A percentile compares a stretch with the other conserved stretches of the same genome.
phyloP scores from a whole-genome alignment of 306 rosid genomes.

The Malus orientalis region DNA sequence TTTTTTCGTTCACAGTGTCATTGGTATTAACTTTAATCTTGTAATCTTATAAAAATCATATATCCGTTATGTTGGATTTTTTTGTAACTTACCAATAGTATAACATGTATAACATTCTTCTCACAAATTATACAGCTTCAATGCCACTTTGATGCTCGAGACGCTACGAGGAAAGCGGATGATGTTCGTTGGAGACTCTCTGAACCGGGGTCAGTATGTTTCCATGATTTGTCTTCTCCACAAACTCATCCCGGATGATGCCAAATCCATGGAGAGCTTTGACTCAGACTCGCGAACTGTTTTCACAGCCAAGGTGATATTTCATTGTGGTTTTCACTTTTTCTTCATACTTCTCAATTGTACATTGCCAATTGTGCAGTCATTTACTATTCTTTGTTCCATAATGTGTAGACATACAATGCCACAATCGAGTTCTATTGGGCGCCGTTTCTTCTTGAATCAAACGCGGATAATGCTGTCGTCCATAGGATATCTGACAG shows the following conservation, averaged over 20 bases:
- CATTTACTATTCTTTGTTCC: not conserved
- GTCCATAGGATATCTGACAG: conserved; percentile 74
- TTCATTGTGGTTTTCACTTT: not conserved
- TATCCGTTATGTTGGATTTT: not conserved
- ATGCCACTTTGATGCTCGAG: conserved; percentile 83
- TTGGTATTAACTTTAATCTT: not conserved
- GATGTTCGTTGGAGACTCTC: conserved; percentile 94
- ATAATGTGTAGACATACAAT: conserved; percentile 50
- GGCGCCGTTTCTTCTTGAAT: conserved; percentile 95
- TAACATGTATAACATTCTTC: not conserved
- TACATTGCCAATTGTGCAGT: not conserved
- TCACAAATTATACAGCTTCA: conserved; percentile 42
- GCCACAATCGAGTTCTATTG: conserved; percentile 97
- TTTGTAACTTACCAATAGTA: not conserved
- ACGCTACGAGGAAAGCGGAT: conserved; percentile 79
- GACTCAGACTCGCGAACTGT: conserved; percentile 82
- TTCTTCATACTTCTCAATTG: not conserved
- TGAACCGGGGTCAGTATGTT: conserved; percentile 86
- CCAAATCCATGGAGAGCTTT: conserved; percentile 84
- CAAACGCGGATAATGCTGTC: conserved; percentile 74
- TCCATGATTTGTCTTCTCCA: conserved; percentile 89
- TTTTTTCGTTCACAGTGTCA: not conserved
- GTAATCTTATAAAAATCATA: not conserved
- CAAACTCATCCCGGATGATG: conserved; percentile 54
- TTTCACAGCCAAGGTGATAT: conserved; percentile 70